Base-by-base conservation (phyloP, 2,329 filamentous ascomycete species). In the Paramyrothecium roridum region DNA sequence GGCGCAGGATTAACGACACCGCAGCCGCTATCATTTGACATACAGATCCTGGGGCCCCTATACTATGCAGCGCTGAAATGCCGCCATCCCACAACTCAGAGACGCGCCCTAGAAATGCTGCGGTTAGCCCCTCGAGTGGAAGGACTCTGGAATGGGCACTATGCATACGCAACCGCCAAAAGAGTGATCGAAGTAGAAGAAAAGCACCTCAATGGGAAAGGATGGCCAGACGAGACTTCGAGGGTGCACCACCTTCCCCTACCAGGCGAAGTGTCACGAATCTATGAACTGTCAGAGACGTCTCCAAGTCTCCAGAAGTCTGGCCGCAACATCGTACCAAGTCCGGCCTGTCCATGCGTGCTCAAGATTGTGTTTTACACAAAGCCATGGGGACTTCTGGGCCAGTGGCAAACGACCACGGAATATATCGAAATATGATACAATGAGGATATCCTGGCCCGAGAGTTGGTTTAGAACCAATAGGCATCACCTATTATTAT, bases 161-260 rank as follows among this genome's bases (percentile, higher is more conserved):
- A 54, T n/a, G 53, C 48, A 6, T 54, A 54, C n/a, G 48, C 47
- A 51, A 54, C 53, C 48, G 53, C 53, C 26, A 54, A 54, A 30
- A n/a, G 53, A 30, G 19, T 52, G 8, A 48, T 54, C 23, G 48
- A 54, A 23, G 3, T 54, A 26, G 53, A 54, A 48, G 53, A 54
- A 43, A 47, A 20, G 8, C 23, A 54, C 51, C 34, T 54, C 19
- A 30, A 54, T 23, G 49, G 16, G 23, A 11, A 52, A 40, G 48
- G 13, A 21, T 23, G 51, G 8, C 53, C 53, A 54, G 40, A 52
- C 3, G 53, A 54, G 43, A 43, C 40, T 43, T 51, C 26, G 8
- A 54, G 26, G 10, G 4, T 30, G 26, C 26, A 30, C 10, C 10
- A 6, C 26, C 10, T 30, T 10, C 26, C 26, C 26, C 10, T 30